Percentiles rank a stretch among this genome's conserved stretches.
These are phyloP conservation scores for Auricularia cornea DNA, from an alignment of 768 basidiomycete genomes.

Conservation along the genomic window DNA sequence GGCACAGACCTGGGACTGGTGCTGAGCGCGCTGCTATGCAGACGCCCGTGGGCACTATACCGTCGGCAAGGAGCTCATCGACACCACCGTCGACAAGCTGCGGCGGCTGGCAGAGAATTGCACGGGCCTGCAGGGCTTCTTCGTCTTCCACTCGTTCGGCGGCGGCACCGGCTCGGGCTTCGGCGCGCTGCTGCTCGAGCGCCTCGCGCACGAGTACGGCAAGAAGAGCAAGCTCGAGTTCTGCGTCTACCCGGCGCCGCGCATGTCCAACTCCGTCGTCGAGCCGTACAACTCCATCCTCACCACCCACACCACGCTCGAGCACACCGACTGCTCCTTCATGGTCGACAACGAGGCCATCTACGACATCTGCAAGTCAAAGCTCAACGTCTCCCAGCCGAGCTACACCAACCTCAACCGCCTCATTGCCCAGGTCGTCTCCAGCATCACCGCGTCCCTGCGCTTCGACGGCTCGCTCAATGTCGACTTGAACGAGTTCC, in stretches of 20 bases:
- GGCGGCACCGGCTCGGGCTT: constrained; percentile 99
- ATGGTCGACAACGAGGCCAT: constrained; percentile 93
- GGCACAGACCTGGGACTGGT: constrained; percentile 4
- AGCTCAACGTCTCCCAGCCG: constrained; percentile 48
- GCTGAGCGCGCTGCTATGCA: constrained; percentile 29
- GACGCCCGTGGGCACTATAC: constrained; percentile 99
- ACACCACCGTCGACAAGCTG: constrained; percentile 91
- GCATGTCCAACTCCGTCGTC: constrained; percentile 88
- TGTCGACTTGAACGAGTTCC: constrained; percentile 62
- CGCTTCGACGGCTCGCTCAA: constrained; percentile 58
- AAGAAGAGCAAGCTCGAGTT: constrained; percentile 99
- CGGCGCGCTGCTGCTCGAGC: constrained; percentile 91
- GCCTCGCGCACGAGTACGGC: constrained; percentile 93
- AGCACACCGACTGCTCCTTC: constrained; percentile 99
- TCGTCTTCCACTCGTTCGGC: constrained; percentile 99
- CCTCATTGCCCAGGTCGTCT: constrained; percentile 57
- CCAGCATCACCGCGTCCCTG: constrained; percentile 38
- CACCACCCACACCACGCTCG: constrained; percentile 96
- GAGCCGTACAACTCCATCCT: constrained; percentile 97
- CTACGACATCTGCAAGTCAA: constrained; percentile 53
- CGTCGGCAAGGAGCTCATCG: constrained; percentile 96
- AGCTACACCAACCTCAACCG: constrained; percentile 60
- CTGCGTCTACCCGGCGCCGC: constrained; percentile 91
- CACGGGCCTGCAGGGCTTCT: constrained; percentile 95
- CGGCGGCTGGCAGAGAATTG: constrained; percentile 95